Evolutionary conservation across 1,284 basidiomycete genomes (phyloP).

Genomic region (Heterobasidion occidentale): DNA sequence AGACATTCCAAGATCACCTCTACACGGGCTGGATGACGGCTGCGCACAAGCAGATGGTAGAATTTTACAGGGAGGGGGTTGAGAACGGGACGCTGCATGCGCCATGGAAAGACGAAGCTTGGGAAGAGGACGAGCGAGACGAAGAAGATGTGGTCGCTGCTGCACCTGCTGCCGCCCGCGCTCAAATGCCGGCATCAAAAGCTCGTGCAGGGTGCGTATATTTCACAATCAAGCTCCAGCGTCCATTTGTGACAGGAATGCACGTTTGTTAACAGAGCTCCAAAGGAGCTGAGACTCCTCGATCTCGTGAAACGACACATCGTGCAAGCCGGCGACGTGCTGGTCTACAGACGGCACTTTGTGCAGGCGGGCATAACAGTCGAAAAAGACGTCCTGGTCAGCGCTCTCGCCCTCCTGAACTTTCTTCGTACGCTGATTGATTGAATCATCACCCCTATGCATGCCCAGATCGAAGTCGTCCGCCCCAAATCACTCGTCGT

Average conservation of each 20-base stretch:
- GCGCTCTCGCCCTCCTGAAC: constrained; percentile 8
- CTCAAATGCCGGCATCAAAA: neutral
- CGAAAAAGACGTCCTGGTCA: constrained; percentile 48
- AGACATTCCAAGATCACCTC: constrained; percentile 54
- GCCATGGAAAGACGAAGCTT: constrained; percentile 55
- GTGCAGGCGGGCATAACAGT: constrained; percentile 25
- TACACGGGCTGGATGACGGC: constrained; percentile 42
- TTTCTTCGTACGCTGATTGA: neutral
- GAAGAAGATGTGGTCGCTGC: constrained; percentile 3
- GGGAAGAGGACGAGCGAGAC: constrained; percentile 34
- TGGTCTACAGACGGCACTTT: constrained; percentile 42
- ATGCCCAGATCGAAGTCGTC: constrained; percentile 33
- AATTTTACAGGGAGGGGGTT: constrained; percentile 33
- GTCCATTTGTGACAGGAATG: neutral
- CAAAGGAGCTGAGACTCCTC: constrained; percentile 33
- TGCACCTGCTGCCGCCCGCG: constrained; percentile 4
- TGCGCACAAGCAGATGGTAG: constrained; percentile 33
- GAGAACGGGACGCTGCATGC: constrained; percentile 37
- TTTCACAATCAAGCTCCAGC: neutral
- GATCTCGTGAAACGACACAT: constrained; percentile 36
- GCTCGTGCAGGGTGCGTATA: neutral
- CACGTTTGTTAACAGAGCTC: neutral
- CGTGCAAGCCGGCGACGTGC: constrained; percentile 41
- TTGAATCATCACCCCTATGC: neutral
- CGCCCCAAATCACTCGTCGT: constrained; percentile 36